Evolutionary conservation across 208 protist genomes (phyloP), one percentile per base, ranked within the genome.

Genomic region (Vickermania spadyakhi): DNA sequence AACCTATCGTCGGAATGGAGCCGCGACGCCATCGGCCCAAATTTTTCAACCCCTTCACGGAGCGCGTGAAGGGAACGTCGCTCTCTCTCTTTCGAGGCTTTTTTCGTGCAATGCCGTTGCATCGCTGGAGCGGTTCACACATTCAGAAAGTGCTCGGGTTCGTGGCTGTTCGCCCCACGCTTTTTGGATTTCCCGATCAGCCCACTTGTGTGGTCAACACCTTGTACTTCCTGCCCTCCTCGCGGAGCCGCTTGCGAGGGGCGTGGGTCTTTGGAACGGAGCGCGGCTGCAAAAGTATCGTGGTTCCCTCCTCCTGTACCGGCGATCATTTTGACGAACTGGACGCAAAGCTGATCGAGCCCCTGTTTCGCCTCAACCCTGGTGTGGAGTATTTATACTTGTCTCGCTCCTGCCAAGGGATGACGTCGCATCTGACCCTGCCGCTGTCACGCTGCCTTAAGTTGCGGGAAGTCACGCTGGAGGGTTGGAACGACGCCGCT

Each of bases 131-230:
- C 31, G 65, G 88, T 30, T 61, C 61, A 14, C 64, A 93, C 60
- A 86, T 95, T 55, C 68, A 86, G 36, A 74, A 81, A 11, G 59
- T 85, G 41, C 76, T 95, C 0, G 81, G 81, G 25, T 91, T 89
- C 73, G 81, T 79, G 14, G 84, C 89, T 4, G 51, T 72, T 0
- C 73, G 86, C 55, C 85, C 89, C n/a, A 89, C 85, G 0, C 72
- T 95, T 7, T 95, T 95, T 58, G 89, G 89, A 27, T 83, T 95
- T 49, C 79, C 85, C 3, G 81, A 90, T 28, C 65, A 86, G 56
- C 74, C 85, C 4, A 95, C 85, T 21, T 95, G 89, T 55, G 70
- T 95, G 41, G 89, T 95, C 22, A 92, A 95, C 72, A 92, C 89
- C 5, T 75, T 82, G 14, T 82, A 87, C 72, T 91, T 95, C 72